Conservation (phyloP, 768 basidiomycete species). For the Lactifluus subvellereus region DNA sequence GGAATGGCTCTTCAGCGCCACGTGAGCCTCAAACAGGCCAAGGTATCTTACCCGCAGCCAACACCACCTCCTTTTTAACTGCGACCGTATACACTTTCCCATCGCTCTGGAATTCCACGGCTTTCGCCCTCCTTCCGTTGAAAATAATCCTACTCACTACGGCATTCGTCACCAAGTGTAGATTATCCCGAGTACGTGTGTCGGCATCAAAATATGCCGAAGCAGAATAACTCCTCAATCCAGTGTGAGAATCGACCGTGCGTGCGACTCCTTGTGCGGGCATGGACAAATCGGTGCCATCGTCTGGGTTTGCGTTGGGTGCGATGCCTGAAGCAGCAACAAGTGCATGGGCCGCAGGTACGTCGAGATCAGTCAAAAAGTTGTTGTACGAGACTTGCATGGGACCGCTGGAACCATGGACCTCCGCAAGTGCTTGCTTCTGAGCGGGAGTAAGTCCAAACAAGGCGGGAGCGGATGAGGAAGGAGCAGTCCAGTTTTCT, state of each 20-base stretch:
- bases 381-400: constrained; percentile 22
- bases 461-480: constrained; percentile 6
- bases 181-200: constrained; percentile 9
- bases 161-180: constrained; percentile 18
- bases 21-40: neutral
- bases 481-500: constrained; percentile 21
- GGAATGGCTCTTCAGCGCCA: neutral
- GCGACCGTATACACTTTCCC: constrained; percentile 15
- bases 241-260: constrained; percentile 15
- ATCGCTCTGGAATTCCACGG: constrained; percentile 15
- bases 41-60: constrained; percentile 12
- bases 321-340: constrained; percentile 10
- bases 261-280: constrained; percentile 20
- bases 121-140: constrained; percentile 12
- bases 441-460: constrained; percentile 11
- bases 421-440: constrained; percentile 3
- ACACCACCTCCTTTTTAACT: constrained; percentile 18
- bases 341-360: constrained; percentile 20
- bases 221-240: constrained; percentile 18
- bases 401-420: constrained; percentile 12
- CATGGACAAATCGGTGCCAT: constrained; percentile 20
- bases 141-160: constrained; percentile 15
- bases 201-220: constrained; percentile 19
- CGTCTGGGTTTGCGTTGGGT: constrained; percentile 20
- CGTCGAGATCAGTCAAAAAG: constrained; percentile 20